Evolutionary conservation across 2,329 filamentous ascomycete species (phyloP).

Genomic region (Claviceps lovelessii): DNA sequence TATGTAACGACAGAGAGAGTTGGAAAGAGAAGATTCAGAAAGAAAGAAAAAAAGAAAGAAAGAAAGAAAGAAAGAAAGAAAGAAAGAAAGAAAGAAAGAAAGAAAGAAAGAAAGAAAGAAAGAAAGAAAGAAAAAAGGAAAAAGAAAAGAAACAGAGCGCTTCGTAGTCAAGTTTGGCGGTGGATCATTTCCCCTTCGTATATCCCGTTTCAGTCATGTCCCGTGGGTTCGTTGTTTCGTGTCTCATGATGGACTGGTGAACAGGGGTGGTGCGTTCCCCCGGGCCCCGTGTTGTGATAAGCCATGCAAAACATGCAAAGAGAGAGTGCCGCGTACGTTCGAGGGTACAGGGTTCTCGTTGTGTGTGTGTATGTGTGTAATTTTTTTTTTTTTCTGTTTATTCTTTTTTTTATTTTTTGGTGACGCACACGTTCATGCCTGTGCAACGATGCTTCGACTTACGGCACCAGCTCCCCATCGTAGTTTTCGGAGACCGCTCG

Average conservation of each 20-base stretch:
- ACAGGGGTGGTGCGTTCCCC: no score
- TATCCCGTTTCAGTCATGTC: not conserved
- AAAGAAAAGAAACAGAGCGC: slow-evolving; percentile 1
- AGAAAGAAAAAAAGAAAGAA: not conserved
- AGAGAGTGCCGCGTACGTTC: no score
- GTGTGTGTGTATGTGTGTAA: not conserved
- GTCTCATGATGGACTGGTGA: not conserved
- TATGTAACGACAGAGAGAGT: not conserved
- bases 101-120: not conserved
- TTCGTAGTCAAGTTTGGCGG: not conserved
- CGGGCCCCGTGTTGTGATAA: no score
- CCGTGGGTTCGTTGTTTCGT: not conserved
- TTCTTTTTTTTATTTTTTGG: not conserved
- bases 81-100: slow-evolving; percentile 1
- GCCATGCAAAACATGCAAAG: no score
- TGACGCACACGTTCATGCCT: slow-evolving; percentile 8
- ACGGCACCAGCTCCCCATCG: slow-evolving; percentile 40
- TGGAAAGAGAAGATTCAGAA: not conserved
- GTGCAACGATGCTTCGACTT: slow-evolving; percentile 35
- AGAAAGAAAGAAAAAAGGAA: not conserved
- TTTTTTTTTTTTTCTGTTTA: no score
- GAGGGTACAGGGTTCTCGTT: no score
- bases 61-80: not conserved
- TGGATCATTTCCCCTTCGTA: not conserved
- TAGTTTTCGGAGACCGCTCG: slow-evolving; percentile 37